These are phyloP conservation scores for Stachybotrys chartarum DNA, from an alignment of 2,329 filamentous ascomycete genomes.

Conservation along the genomic window DNA sequence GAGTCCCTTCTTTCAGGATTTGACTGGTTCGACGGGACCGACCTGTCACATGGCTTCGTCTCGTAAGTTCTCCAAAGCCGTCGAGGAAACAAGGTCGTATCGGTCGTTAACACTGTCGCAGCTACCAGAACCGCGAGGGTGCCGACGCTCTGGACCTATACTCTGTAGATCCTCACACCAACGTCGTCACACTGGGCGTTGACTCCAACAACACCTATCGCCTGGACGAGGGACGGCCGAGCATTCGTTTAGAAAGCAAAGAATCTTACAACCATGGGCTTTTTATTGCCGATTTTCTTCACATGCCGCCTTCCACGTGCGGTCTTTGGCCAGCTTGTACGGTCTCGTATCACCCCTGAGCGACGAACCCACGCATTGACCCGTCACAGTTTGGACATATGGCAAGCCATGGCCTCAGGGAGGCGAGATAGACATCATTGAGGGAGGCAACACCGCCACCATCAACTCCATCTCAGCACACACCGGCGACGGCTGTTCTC, in stretches of 20 bases:
- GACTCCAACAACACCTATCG: slow-evolving; percentile 32
- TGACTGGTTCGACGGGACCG: slow-evolving; percentile 41
- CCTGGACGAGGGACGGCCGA: slow-evolving; percentile 39
- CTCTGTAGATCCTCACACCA: slow-evolving; percentile 29
- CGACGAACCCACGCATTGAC: neutral
- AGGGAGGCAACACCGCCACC: slow-evolving; percentile 57
- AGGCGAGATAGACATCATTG: slow-evolving; percentile 65
- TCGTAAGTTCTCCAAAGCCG: slow-evolving; percentile 36
- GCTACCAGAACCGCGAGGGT: slow-evolving; percentile 35
- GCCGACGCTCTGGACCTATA: slow-evolving; percentile 33
- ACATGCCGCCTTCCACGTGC: slow-evolving; percentile 66
- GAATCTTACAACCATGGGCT: slow-evolving; percentile 57
- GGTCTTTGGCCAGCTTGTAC: slow-evolving; percentile 68
- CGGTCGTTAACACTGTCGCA: slow-evolving; percentile 8
- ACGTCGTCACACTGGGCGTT: slow-evolving; percentile 38
- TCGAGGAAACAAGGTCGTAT: neutral
- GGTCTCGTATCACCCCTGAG: slow-evolving; percentile 7
- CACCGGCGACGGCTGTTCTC: slow-evolving; percentile 33
- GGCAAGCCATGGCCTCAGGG: slow-evolving; percentile 51
- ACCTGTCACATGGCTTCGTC: slow-evolving; percentile 64
- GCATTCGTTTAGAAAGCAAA: slow-evolving; percentile 61
- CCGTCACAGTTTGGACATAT: slow-evolving; percentile 41
- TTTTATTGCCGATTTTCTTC: slow-evolving; percentile 63
- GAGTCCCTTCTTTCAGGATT: slow-evolving; percentile 39
- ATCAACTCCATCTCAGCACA: slow-evolving; percentile 57